Evolutionary conservation across 805 yeast genomes (phyloP).

Genomic region (Huiozyma naganishii): DNA sequence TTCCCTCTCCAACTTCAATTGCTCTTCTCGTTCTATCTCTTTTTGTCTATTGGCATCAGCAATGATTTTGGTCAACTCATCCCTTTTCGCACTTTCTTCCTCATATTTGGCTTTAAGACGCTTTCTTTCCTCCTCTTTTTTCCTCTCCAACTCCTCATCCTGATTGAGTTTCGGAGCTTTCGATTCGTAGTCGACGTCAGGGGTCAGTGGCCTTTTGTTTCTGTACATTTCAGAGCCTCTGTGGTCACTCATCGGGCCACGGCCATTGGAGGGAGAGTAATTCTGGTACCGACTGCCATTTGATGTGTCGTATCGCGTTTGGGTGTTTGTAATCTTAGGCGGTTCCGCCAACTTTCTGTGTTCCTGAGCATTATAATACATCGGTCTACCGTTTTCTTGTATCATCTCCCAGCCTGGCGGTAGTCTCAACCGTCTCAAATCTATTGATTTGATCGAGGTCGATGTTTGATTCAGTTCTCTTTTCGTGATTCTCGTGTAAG

Average conservation of each 20-base stretch:
- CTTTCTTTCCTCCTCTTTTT: constrained; percentile 17
- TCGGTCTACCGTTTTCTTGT: constrained; percentile 26
- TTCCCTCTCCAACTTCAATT: constrained; percentile 11
- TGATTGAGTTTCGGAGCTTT: constrained; percentile 23
- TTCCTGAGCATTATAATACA: constrained; percentile 25
- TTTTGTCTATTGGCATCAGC: constrained; percentile 18
- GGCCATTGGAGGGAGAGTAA: neutral
- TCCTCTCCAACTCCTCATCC: constrained; percentile 13
- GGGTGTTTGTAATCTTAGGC: constrained; percentile 11
- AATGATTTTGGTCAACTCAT: constrained; percentile 9
- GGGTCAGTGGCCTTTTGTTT: neutral
- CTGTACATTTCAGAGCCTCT: neutral
- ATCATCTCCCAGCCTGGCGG: constrained; percentile 29
- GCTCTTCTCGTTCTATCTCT: constrained; percentile 14
- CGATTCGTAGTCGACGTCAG: neutral
- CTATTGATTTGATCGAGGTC: constrained; percentile 14
- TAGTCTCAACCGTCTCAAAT: constrained; percentile 24
- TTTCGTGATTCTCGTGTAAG: constrained; percentile 82
- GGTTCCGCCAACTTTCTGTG: constrained; percentile 24
- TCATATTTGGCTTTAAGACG: constrained; percentile 15
- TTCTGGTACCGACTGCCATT: neutral
- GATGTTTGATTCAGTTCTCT: constrained; percentile 21
- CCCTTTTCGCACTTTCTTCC: constrained; percentile 20
- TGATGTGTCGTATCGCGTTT: neutral
- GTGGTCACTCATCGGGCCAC: neutral